Conservation (phyloP, 148 eudicot genomes). For the Arctostaphylos glauca region DNA sequence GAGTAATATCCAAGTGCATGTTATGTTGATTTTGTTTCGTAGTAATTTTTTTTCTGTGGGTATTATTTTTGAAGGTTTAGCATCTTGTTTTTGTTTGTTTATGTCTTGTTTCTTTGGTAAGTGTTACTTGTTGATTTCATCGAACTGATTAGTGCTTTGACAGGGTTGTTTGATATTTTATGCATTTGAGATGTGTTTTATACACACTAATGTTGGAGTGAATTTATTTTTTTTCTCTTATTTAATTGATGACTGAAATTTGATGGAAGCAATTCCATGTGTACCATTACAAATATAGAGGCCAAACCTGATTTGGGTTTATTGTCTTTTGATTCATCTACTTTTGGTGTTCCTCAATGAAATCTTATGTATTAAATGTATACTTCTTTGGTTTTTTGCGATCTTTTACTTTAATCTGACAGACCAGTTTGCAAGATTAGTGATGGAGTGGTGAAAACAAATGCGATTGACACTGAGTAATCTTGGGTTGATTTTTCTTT, state of each 20-base stretch:
- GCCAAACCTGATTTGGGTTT: constrained; percentile 1
- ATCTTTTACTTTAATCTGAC: not conserved
- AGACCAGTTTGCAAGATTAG: not conserved
- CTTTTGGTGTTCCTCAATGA: not conserved
- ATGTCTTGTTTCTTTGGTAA: not conserved
- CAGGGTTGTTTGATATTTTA: not conserved
- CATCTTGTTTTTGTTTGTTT: not conserved
- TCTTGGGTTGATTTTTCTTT: not conserved
- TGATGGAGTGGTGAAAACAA: not conserved
- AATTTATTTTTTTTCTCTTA: not conserved
- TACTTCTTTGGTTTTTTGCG: not conserved
- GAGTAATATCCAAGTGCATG: too few relatives aligned
- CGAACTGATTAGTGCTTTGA: not conserved
- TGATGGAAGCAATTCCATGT: not conserved
- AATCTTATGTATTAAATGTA: not conserved
- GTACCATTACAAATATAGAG: not conserved
- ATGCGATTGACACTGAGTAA: not conserved
- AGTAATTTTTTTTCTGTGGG: too few relatives aligned
- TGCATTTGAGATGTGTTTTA: not conserved
- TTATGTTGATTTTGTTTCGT: too few relatives aligned
- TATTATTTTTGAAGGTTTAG: not conserved
- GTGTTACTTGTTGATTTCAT: not conserved
- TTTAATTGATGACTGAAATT: not conserved
- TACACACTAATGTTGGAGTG: not conserved
- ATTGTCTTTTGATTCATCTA: not conserved